These are phyloP conservation scores for Malania oleifera DNA, from an alignment of 164 flowering plant species.

Conservation along the genomic window DNA sequence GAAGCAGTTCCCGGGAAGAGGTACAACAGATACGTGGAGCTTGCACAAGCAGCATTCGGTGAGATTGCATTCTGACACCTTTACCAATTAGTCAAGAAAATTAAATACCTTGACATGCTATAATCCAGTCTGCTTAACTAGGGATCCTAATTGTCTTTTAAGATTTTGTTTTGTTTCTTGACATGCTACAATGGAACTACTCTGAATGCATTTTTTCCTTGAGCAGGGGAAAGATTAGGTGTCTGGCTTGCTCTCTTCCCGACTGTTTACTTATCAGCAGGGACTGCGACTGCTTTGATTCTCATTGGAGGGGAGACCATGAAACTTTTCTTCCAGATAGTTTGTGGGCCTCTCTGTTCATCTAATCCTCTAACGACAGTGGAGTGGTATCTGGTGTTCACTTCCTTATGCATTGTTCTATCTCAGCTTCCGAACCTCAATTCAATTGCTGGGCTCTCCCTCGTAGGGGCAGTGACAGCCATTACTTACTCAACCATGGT, in stretches of 20 bases:
- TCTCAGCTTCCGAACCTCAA: constrained; percentile 98
- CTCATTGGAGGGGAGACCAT: constrained; percentile 97
- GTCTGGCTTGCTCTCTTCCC: constrained; percentile 97
- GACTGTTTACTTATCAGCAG: constrained; percentile 90
- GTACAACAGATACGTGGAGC: constrained; percentile 96
- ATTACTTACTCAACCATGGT: constrained; percentile 92
- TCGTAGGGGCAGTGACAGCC: constrained; percentile 92
- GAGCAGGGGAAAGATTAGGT: constrained; percentile 85
- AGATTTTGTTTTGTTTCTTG: background rate
- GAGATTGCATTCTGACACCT: constrained; percentile 14
- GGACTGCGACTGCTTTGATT: constrained; percentile 92
- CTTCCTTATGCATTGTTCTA: constrained; percentile 82
- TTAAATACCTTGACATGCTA: background rate
- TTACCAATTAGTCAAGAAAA: background rate
- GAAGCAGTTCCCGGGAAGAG: constrained; percentile 99
- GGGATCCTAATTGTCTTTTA: background rate
- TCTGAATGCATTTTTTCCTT: background rate
- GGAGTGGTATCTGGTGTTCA: constrained; percentile 98
- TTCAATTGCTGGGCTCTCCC: constrained; percentile 95
- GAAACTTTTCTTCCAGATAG: constrained; percentile 94
- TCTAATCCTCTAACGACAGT: constrained; percentile 93
- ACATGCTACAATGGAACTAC: background rate
- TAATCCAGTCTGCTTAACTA: background rate
- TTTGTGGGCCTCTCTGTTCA: constrained; percentile 82
- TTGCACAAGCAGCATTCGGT: constrained; percentile 99